These are phyloP conservation scores for Rhodomyrtus tomentosa DNA, from an alignment of 345 rosid genomes.

Conservation along the genomic window DNA sequence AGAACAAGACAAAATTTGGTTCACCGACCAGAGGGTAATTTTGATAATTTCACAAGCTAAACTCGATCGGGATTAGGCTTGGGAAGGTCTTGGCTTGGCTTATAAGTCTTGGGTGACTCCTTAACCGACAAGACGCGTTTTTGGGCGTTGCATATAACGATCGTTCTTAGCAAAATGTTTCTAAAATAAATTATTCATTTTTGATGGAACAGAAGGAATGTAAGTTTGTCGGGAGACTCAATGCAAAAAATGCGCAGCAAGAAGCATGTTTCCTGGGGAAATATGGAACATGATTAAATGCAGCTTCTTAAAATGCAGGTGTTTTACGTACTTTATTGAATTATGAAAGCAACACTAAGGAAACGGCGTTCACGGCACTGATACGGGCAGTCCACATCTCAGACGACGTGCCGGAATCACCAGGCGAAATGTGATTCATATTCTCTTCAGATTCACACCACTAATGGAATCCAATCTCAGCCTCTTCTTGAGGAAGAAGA, in stretches of 20 bases:
- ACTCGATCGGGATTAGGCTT: too few relatives aligned
- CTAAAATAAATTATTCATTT: too few relatives aligned
- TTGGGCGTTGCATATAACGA: too few relatives aligned
- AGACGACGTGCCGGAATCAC: background rate
- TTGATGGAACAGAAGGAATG: too few relatives aligned
- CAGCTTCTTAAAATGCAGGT: background rate
- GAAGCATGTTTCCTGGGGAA: background rate
- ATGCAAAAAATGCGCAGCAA: background rate
- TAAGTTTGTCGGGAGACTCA: background rate
- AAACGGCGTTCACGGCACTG: background rate
- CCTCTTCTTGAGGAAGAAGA: background rate
- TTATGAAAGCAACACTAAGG: background rate
- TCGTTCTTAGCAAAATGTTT: too few relatives aligned
- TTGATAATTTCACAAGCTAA: too few relatives aligned
- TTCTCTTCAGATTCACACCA: background rate
- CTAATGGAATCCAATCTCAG: background rate
- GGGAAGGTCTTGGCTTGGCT: too few relatives aligned
- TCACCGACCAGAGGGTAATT: too few relatives aligned
- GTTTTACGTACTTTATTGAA: background rate
- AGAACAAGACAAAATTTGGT: too few relatives aligned
- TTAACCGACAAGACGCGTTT: too few relatives aligned
- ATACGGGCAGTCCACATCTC: background rate
- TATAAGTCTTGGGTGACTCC: too few relatives aligned
- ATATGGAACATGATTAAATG: background rate
- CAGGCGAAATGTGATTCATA: background rate